Base-by-base conservation (phyloP, 2,329 filamentous ascomycete species). In the Xylariaceae sp. region DNA sequence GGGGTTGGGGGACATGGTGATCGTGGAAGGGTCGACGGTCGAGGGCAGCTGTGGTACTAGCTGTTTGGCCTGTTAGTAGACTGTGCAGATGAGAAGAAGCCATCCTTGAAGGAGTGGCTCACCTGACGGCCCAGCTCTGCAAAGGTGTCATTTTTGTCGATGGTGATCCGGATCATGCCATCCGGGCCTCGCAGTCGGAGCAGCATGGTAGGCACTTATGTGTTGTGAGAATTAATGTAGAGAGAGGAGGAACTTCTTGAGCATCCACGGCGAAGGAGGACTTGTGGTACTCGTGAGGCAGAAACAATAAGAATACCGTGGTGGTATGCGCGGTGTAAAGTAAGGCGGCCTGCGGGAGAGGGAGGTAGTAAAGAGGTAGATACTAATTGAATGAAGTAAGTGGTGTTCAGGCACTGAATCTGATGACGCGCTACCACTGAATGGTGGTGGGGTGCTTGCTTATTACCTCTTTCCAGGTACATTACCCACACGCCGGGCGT, bases 111-210 rank as follows among this genome's bases (percentile, higher is more conserved):
- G 20, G 23, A n/a, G 22, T n/a, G 10, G 21, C 61, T 42, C 63
- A 82, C 79, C 68, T 75, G 69, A 21, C 70, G 64, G 23, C 74
- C 77, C 34, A 85, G 69, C n/a, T 79, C 70, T 34, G 70, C 73
- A 64, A 97, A 95, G 0, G 83, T 83, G 52, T 87, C 83, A 34
- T 78, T 76, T 40, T 84, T 79, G 57, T 91, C 83, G 56, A 94
- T 80, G 41, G 77, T 87, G 60, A 97, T 75, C 57, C 93, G 86
- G 68, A 91, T 85, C 76, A 93, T 93, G 72, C 93, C 93, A 72
- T 96, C 90, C 54, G 88, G 89, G 64, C 90, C 90, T 60, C 91
- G 85, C 57, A 95, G 87, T 67, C 91, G 82, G 45, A 96, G 75
- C 62, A 95, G 77, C 82, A 95, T 95, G 54, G 63, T 70, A 34